Percentiles rank a stretch among this genome's conserved stretches.
Evolutionary conservation across 1,284 basidiomycete species (phyloP).

Genomic region (Hemileia vastatrix): DNA sequence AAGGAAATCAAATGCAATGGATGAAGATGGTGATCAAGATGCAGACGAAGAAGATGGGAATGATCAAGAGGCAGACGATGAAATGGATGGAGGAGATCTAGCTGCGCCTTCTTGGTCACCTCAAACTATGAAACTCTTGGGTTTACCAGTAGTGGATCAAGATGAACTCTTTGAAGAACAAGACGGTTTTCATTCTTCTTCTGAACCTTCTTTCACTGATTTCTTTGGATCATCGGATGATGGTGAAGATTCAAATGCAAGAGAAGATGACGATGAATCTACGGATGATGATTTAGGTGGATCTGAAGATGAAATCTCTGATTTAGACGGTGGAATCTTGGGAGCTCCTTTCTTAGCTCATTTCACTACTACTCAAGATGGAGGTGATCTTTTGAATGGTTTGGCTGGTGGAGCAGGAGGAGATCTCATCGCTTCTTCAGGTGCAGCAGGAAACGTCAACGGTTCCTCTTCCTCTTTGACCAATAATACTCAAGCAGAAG

Average conservation of each 20-base stretch:
- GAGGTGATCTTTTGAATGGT: background rate
- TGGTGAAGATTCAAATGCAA: conserved; percentile 23
- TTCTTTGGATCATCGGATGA: conserved; percentile 40
- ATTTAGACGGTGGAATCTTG: conserved; percentile 32
- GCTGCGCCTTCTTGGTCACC: conserved; percentile 34
- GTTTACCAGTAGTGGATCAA: conserved; percentile 28
- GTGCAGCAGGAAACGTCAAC: background rate
- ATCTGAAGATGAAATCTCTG: conserved; percentile 34
- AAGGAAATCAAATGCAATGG: background rate
- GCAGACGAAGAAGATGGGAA: conserved; percentile 18
- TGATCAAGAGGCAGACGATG: conserved; percentile 24
- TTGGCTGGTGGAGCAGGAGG: background rate
- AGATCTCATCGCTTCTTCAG: background rate
- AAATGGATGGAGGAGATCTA: conserved; percentile 24
- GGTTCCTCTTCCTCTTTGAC: background rate
- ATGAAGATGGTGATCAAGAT: conserved; percentile 22
- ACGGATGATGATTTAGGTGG: conserved; percentile 30
- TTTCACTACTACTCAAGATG: conserved; percentile 26
- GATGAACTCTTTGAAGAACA: conserved; percentile 40
- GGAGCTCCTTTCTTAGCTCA: conserved; percentile 37
- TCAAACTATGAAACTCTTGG: conserved; percentile 33
- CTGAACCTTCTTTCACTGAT: conserved; percentile 42
- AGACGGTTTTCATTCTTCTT: conserved; percentile 38
- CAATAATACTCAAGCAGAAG: conserved; percentile 24
- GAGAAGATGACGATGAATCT: conserved; percentile 32